A percentile compares a stretch with the other conserved stretches of the same genome.
Conservation (phyloP, 2,329 filamentous ascomycete species). For the Lecanicillium sp. region DNA sequence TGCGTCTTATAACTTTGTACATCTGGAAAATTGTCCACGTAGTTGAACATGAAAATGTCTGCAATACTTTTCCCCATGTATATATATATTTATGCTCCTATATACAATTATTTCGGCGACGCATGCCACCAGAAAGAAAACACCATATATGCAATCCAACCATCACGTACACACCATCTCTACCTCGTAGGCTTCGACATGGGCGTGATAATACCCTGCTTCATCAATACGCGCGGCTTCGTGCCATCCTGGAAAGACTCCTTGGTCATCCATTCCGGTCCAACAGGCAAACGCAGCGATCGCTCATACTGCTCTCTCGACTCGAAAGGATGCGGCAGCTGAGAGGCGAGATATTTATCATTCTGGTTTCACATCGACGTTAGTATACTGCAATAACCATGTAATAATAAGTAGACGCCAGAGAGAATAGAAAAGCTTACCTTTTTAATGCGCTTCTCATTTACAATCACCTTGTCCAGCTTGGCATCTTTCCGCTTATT, state of each 20-base stretch:
- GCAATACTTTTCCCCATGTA: too few relatives aligned
- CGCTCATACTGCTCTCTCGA: constrained; percentile 83
- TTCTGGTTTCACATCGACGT: constrained; percentile 44
- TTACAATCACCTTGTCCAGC: constrained; percentile 80
- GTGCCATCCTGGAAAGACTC: constrained; percentile 82
- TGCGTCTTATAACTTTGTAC: too few relatives aligned
- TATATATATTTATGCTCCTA: constrained; percentile 1
- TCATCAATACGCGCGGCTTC: constrained; percentile 82
- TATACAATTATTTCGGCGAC: not conserved
- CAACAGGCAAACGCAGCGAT: constrained; percentile 75
- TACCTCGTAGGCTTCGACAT: constrained; percentile 65
- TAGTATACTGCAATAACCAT: constrained; percentile 9
- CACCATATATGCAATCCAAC: not conserved
- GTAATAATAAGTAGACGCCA: not conserved
- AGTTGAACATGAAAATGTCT: too few relatives aligned
- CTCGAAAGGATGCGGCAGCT: constrained; percentile 86
- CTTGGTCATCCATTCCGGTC: constrained; percentile 95
- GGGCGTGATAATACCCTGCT: constrained; percentile 81
- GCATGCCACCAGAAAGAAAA: too few relatives aligned
- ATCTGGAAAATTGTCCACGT: not conserved
- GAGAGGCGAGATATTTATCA: constrained; percentile 74
- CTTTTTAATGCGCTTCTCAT: constrained; percentile 85
- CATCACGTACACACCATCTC: not conserved
- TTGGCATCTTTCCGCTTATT: constrained; percentile 74
- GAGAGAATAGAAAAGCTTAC: constrained; percentile 33